A percentile compares a stretch with the other conserved stretches of the same genome.
These are phyloP conservation scores for Saprolegnia parasitica DNA, from an alignment of 352 stramenopile species.

Conservation along the genomic window DNA sequence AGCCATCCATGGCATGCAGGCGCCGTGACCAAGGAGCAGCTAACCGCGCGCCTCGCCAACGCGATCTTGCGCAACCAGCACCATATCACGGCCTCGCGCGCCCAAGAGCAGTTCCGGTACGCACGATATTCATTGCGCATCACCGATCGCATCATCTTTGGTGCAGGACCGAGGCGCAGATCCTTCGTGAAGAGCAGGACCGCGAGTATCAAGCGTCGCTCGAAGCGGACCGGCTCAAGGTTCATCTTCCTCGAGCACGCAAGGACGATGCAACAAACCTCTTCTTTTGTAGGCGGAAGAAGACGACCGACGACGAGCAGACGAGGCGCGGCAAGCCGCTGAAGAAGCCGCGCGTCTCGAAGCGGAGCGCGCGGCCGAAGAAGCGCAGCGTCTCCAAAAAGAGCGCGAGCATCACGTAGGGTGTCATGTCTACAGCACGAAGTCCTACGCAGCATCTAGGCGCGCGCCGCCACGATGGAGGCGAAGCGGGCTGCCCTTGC, in stretches of 20 bases:
- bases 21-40: constrained; percentile 49
- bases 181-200: constrained; percentile 91
- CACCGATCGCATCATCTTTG: no score
- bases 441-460: constrained; percentile 28
- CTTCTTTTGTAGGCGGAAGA: constrained; percentile 30
- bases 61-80: constrained; percentile 72
- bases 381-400: constrained; percentile 26
- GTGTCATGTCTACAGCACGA: background rate
- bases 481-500: constrained; percentile 49
- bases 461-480: constrained; percentile 44
- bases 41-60: constrained; percentile 55
- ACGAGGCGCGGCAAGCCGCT: constrained; percentile 41
- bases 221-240: constrained; percentile 78
- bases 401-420: constrained; percentile 33
- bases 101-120: constrained; percentile 55
- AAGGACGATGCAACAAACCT: no score
- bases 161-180: constrained; percentile 64
- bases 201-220: constrained; percentile 90
- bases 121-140: no score
- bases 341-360: constrained; percentile 39
- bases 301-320: constrained; percentile 44
- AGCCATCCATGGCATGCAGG: constrained; percentile 33
- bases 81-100: constrained; percentile 60
- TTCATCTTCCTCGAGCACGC: no score
- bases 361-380: constrained; percentile 29